These are phyloP conservation scores for Wolfiporia cocos DNA, from an alignment of 1,284 basidiomycete species.

Conservation along the genomic window DNA sequence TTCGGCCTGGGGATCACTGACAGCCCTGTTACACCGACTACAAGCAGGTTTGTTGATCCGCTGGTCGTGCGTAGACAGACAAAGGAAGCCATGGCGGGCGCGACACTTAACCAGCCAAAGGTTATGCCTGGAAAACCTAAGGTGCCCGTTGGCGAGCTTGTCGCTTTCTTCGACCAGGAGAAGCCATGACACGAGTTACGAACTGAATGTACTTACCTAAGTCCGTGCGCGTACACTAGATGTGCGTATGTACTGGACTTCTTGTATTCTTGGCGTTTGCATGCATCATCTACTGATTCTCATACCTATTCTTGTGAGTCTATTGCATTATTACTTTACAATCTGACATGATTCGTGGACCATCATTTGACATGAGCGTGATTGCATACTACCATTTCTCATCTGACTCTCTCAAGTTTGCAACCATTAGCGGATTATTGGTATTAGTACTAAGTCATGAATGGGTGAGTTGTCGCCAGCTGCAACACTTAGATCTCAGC, in stretches of 20 bases:
- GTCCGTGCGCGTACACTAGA: no score
- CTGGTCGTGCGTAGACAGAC: conserved; percentile 61
- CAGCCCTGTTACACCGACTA: conserved; percentile 18
- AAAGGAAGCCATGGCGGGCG: conserved; percentile 36
- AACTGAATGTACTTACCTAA: no score
- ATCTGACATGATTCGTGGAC: conserved; percentile 10
- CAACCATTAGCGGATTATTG: no score
- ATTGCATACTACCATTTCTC: no score
- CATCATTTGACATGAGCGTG: no score
- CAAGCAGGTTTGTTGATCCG: conserved; percentile 64
- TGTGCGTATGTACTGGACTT: no score
- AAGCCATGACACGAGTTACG: conserved; percentile 28
- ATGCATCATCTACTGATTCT: conserved; percentile 7
- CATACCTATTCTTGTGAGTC: neutral
- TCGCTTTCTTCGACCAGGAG: conserved; percentile 78
- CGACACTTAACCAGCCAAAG: conserved; percentile 28
- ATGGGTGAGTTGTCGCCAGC: no score
- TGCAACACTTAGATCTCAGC: no score
- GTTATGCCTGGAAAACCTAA: conserved; percentile 44
- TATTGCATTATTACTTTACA: conserved; percentile 7
- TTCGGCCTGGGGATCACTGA: conserved; percentile 27
- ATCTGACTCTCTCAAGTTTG: no score
- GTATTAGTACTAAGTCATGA: no score
- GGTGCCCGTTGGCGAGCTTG: conserved; percentile 66
- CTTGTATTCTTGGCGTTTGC: no score